phyloP scores from a whole-genome alignment of 2,329 filamentous ascomycete genomes.

The Exserohilum turcica region DNA sequence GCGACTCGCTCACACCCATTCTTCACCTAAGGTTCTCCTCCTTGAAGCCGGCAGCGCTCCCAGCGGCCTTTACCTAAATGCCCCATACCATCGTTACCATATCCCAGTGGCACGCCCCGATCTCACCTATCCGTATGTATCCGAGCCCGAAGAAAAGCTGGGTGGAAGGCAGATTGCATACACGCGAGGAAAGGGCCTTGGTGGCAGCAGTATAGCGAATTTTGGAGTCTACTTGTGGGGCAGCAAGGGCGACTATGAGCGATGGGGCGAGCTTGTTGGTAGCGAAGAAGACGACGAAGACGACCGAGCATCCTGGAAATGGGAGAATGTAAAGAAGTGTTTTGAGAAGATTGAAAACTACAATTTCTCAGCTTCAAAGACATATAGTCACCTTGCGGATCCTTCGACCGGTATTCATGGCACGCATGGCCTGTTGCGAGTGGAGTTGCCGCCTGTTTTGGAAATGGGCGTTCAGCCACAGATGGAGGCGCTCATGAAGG shows the following conservation, averaged over 20 bases:
- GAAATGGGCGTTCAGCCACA: conserved; percentile 62
- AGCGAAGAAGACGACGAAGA: conserved; percentile 45
- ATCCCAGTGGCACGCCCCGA: conserved; percentile 50
- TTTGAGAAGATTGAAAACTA: conserved; percentile 62
- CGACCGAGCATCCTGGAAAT: conserved; percentile 62
- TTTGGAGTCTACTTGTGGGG: conserved; percentile 53
- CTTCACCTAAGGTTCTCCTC: conserved; percentile 61
- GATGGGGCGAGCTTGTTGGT: conserved; percentile 62
- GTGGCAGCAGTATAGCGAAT: conserved; percentile 56
- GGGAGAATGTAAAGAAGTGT: conserved; percentile 58
- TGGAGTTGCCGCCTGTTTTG: conserved; percentile 56
- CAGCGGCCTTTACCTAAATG: conserved; percentile 45
- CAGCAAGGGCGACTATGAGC: conserved; percentile 64
- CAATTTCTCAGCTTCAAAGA: conserved; percentile 42
- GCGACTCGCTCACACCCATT: conserved; percentile 55
- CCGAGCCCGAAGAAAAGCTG: conserved; percentile 39
- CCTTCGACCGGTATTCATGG: conserved; percentile 57
- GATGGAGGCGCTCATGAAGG: conserved; percentile 60
- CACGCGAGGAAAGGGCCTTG: conserved; percentile 56
- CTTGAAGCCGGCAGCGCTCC: conserved; percentile 65
- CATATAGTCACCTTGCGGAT: conserved; percentile 54
- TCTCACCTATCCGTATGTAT: conserved; percentile 58
- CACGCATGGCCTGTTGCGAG: conserved; percentile 30
- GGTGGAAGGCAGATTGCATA: conserved; percentile 50
- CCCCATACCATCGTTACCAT: conserved; percentile 62